Base-by-base conservation (phyloP, 495 filamentous ascomycete species). In the Penicillium argentinense region DNA sequence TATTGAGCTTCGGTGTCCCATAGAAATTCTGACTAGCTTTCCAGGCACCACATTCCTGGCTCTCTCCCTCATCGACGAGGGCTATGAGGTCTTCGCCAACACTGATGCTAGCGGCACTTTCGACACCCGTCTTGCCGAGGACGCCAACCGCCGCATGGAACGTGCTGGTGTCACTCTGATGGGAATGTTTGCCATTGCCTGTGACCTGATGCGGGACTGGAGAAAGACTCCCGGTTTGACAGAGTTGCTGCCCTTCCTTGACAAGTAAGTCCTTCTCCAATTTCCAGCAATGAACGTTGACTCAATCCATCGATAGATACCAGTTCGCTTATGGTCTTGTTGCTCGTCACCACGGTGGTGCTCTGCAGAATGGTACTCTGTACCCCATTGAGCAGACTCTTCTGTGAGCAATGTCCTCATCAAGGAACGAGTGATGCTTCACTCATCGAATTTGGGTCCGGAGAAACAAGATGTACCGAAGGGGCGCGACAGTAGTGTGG, bases 141-240 rank as follows among this genome's bases (percentile, higher is more conserved):
- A 82, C 37, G 72, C 81, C 7, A 89, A 90, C 58, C 65, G 73
- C 18, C 75, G 84, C 9, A 86, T 91, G 82, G 66, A 79, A 42
- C 55, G 63, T 9, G 82, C 84, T 0, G 87, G 87, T 6, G 87
- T 89, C 7, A 80, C 85, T 8, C 60, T 79, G 6, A 73, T 83
- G 51, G 79, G 78, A 5, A 62, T 83, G 43, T 90, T 90, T 47
- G 76, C 67, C n/a, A 83, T 91, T 53, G 67, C 81, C 5, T 73
- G 75, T 54, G 86, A 90, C 59, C 63, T 91, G 49, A 90, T 91
- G 86, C 73, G 86, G 11, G 87, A 91, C 66, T 89, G 87, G 87
- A 72, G 86, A 16, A 71, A 75, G 40, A 80, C 73, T 0, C 86
- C 86, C n/a, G 87, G 86, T 9, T 65, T 83, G 6, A 30, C 44